These are phyloP conservation scores for Colletotrichum sublineola DNA, from an alignment of 2,329 filamentous ascomycete species.

Conservation along the genomic window DNA sequence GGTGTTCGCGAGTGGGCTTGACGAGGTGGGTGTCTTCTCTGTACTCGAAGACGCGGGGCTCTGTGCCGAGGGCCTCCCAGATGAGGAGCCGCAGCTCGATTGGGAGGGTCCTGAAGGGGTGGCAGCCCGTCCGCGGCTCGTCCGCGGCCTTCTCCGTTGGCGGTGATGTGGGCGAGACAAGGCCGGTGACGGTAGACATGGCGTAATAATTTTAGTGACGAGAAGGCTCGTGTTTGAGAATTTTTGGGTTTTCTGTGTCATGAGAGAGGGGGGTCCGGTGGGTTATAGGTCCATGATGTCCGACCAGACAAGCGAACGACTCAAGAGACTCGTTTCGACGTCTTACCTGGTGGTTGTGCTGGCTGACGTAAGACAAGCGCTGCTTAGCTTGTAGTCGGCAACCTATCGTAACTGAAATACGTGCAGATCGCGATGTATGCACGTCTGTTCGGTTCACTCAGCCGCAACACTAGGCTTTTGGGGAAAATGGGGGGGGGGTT, in stretches of 20 bases:
- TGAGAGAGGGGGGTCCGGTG: background rate
- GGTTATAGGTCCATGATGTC: too few species aligned
- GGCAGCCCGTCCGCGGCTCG: background rate
- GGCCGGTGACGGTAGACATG: slow-evolving; percentile 1
- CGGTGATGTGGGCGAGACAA: background rate
- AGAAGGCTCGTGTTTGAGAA: background rate
- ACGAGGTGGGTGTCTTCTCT: slow-evolving; percentile 32
- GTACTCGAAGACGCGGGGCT: slow-evolving; percentile 34
- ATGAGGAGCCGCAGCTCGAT: slow-evolving; percentile 37
- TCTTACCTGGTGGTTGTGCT: too few species aligned
- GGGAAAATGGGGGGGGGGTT: background rate
- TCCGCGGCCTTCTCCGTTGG: background rate
- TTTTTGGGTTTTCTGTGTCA: background rate
- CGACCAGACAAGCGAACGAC: background rate
- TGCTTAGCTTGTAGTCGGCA: too few species aligned
- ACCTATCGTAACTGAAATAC: background rate
- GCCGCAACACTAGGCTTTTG: background rate
- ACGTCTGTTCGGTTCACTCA: background rate
- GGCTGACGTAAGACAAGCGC: background rate
- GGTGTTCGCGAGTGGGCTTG: slow-evolving; percentile 20
- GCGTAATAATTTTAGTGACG: background rate
- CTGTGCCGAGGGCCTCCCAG: slow-evolving; percentile 21
- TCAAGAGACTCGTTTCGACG: background rate
- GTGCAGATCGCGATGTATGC: background rate
- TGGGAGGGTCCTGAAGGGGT: slow-evolving; percentile 33